phyloP scores from a whole-genome alignment of 2,329 filamentous ascomycete genomes.

The Hymenoscyphus albidus region DNA sequence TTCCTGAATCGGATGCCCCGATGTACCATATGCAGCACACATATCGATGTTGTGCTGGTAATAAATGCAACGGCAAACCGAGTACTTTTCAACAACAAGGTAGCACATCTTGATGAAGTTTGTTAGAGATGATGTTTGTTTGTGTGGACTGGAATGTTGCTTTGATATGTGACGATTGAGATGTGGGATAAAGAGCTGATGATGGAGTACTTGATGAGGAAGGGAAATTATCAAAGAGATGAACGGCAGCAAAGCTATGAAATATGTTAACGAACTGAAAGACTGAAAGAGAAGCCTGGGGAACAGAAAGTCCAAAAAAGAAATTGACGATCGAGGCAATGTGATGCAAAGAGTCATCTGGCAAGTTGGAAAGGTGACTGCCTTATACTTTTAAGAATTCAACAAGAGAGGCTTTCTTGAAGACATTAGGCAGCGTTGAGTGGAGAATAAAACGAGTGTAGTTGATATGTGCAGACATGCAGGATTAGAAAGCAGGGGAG shows the following conservation, averaged over 20 bases:
- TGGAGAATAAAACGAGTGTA: constrained; percentile 19
- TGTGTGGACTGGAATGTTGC: constrained; percentile 10
- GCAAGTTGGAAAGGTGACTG: constrained; percentile 29
- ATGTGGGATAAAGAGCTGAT: constrained; percentile 18
- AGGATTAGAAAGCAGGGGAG: constrained; percentile 26
- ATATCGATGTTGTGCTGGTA: constrained; percentile 65
- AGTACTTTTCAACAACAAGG: constrained; percentile 65
- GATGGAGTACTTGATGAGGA: constrained; percentile 10
- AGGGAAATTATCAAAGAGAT: constrained; percentile 19
- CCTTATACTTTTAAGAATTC: constrained; percentile 31
- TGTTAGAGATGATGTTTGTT: constrained; percentile 12
- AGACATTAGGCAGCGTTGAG: constrained; percentile 31
- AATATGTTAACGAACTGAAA: constrained; percentile 31
- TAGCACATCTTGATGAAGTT: constrained; percentile 56
- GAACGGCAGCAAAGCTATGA: constrained; percentile 26
- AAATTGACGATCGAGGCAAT: constrained; percentile 23
- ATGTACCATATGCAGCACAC: constrained; percentile 58
- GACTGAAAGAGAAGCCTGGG: constrained; percentile 32
- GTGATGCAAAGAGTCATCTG: constrained; percentile 34
- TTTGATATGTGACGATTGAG: constrained; percentile 5
- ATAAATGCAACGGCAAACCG: constrained; percentile 67
- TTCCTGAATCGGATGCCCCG: constrained; percentile 60
- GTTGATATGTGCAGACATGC: constrained; percentile 32
- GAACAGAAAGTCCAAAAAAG: constrained; percentile 29
- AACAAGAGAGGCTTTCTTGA: constrained; percentile 20